These are phyloP conservation scores for Fusarium torulosum DNA, from an alignment of 2,329 filamentous ascomycete genomes.

Conservation along the genomic window DNA sequence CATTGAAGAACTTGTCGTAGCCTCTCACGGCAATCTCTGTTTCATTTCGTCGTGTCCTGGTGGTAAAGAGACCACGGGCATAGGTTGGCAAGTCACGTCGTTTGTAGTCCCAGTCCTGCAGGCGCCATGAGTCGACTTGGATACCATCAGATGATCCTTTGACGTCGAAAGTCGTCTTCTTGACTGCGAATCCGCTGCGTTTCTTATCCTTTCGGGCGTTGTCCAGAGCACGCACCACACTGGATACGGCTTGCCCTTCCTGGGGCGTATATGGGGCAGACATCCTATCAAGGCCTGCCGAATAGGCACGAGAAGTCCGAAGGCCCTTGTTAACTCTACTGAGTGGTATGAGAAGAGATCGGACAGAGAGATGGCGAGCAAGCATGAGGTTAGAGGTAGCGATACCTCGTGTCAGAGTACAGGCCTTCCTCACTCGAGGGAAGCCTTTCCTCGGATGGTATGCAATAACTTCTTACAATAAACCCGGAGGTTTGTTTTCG, in stretches of 20 bases:
- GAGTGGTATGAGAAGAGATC: constrained; percentile 27
- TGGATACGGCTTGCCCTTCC: constrained; percentile 74
- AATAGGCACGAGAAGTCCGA: neutral
- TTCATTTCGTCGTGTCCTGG: constrained; percentile 70
- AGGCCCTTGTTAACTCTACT: constrained; percentile 4
- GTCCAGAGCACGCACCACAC: constrained; percentile 75
- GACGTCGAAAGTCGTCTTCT: constrained; percentile 82
- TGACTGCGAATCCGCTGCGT: constrained; percentile 76
- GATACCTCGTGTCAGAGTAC: constrained; percentile 4
- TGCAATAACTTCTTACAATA: constrained; percentile 3
- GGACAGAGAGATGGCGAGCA: neutral
- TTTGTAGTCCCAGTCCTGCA: constrained; percentile 98
- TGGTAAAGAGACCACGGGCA: constrained; percentile 94
- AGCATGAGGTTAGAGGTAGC: constrained; percentile 7
- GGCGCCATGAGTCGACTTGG: constrained; percentile 88
- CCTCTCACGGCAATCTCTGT: constrained; percentile 87
- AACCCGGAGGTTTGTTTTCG: neutral
- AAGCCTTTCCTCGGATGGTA: neutral
- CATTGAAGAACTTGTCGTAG: constrained; percentile 99
- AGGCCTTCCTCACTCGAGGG: constrained; percentile 11
- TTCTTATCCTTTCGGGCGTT: constrained; percentile 65
- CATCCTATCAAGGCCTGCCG: constrained; percentile 40
- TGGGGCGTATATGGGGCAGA: constrained; percentile 74
- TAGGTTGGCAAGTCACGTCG: constrained; percentile 87
- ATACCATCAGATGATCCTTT: constrained; percentile 71